Evolutionary conservation across 495 filamentous ascomycete genomes (phyloP).

Genomic region (Hypoxylon intermedium): DNA sequence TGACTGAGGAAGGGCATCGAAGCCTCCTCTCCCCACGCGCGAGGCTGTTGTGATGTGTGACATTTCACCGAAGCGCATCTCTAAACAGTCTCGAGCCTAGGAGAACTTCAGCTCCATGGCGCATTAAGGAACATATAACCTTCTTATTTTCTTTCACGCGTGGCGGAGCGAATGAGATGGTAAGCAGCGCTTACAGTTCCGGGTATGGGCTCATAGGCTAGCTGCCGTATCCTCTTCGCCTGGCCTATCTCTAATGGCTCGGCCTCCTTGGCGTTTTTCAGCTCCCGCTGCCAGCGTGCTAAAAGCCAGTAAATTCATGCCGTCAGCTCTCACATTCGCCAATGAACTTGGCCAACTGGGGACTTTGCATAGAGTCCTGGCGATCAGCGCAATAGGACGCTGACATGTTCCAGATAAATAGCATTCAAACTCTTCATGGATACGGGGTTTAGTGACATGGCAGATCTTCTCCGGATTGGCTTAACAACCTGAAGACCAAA

Average conservation of each 20-base stretch:
- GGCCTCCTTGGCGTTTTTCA: conserved; percentile 17
- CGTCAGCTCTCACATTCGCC: neutral
- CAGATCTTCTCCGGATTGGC: neutral
- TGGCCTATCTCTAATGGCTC: conserved; percentile 11
- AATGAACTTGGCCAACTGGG: conserved; percentile 5
- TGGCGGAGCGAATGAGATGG: conserved; percentile 18
- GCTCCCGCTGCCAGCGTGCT: conserved; percentile 17
- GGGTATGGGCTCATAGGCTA: conserved; percentile 10
- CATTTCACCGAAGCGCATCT: conserved; percentile 14
- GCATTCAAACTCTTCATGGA: neutral
- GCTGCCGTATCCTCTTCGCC: neutral
- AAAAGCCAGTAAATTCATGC: neutral
- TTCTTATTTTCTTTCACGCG: conserved; percentile 13
- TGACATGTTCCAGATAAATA: too few species aligned
- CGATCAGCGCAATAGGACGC: too few species aligned
- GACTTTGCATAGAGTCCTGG: neutral
- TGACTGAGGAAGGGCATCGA: conserved; percentile 20
- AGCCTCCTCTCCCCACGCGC: conserved; percentile 1
- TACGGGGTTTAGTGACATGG: neutral
- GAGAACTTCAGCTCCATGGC: neutral
- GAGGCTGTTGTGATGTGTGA: conserved; percentile 27
- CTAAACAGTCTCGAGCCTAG: neutral
- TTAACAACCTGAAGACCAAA: too few species aligned
- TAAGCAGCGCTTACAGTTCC: neutral
- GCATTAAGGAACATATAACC: neutral